Conservation (phyloP, 371 early-diverging fungal genomes). For the Mucor plumbeus region DNA sequence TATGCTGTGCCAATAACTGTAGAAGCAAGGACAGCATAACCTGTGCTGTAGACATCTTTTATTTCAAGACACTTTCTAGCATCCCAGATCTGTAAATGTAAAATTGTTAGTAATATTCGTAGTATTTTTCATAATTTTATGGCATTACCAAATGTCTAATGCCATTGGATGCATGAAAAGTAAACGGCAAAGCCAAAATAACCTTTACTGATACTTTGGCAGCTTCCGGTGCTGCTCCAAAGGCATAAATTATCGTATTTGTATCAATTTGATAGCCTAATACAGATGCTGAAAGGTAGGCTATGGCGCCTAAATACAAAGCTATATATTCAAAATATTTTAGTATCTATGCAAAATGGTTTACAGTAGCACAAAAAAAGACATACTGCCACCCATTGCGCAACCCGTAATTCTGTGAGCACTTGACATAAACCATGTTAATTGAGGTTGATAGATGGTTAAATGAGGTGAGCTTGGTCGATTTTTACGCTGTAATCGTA, state of each 20-base stretch:
- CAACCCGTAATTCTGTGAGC: conserved; percentile 77
- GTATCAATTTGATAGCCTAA: conserved; percentile 58
- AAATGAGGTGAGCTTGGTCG: conserved; percentile 81
- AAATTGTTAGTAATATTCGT: too few relatives aligned
- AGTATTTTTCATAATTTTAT: background rate
- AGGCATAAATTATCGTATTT: conserved; percentile 48
- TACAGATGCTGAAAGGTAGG: conserved; percentile 49
- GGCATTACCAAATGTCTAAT: conserved; percentile 73
- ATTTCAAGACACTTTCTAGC: conserved; percentile 61
- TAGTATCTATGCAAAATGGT: background rate
- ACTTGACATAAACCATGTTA: conserved; percentile 75
- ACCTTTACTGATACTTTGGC: conserved; percentile 20
- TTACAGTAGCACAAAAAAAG: too few relatives aligned
- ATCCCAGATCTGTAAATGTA: conserved; percentile 72
- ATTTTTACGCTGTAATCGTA: conserved; percentile 46
- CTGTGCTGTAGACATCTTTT: conserved; percentile 75
- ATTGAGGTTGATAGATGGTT: conserved; percentile 81
- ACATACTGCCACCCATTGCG: conserved; percentile 62
- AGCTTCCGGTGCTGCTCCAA: conserved; percentile 20
- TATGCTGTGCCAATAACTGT: conserved; percentile 52
- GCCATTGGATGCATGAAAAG: conserved; percentile 81
- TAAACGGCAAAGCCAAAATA: conserved; percentile 66
- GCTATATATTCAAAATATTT: conserved; percentile 24
- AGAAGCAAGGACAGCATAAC: conserved; percentile 71
- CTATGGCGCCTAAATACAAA: conserved; percentile 61